Evolutionary conservation across 441 rosid genomes (phyloP).

Genomic region (Syzygium syzygioides): DNA sequence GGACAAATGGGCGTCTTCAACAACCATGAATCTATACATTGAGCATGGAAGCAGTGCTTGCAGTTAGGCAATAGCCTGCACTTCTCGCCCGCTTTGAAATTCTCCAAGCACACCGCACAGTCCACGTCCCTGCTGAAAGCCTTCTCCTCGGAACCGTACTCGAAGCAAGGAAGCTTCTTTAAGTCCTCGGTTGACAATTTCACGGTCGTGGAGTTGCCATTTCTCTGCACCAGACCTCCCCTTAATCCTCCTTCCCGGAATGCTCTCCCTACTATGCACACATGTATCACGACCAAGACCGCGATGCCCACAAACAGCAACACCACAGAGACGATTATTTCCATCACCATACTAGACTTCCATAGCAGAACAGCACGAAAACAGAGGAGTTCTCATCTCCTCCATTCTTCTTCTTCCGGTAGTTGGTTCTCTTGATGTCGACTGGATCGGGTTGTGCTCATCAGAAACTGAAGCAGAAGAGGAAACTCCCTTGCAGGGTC

Average conservation of each 20-base stretch:
- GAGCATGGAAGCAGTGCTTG: slow-evolving; percentile 29
- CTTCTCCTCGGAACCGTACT: slow-evolving; percentile 2
- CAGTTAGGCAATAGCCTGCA: slow-evolving; percentile 37
- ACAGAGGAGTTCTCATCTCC: background rate
- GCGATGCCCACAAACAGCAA: slow-evolving; percentile 6
- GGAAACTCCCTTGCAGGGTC: background rate
- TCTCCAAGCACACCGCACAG: slow-evolving; percentile 41
- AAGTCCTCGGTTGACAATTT: slow-evolving; percentile 5
- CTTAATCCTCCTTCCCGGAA: background rate
- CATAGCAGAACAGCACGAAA: background rate
- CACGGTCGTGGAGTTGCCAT: background rate
- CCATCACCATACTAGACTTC: slow-evolving; percentile 1
- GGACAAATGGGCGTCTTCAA: slow-evolving; percentile 37
- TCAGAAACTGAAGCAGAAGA: background rate
- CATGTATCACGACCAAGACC: slow-evolving; percentile 6
- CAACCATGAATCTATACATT: slow-evolving; percentile 42
- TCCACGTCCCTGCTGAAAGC: slow-evolving; percentile 5
- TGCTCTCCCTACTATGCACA: slow-evolving; percentile 4
- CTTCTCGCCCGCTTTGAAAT: slow-evolving; percentile 23
- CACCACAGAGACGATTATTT: background rate
- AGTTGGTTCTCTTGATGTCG: background rate
- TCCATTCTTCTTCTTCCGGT: background rate
- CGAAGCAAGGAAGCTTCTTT: slow-evolving; percentile 4
- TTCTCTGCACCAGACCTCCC: background rate
- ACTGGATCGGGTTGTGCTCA: background rate